Evolutionary conservation across 2,329 filamentous ascomycete species (phyloP), one percentile per base, ranked within the genome.

Genomic region (Penicillium olsonii): DNA sequence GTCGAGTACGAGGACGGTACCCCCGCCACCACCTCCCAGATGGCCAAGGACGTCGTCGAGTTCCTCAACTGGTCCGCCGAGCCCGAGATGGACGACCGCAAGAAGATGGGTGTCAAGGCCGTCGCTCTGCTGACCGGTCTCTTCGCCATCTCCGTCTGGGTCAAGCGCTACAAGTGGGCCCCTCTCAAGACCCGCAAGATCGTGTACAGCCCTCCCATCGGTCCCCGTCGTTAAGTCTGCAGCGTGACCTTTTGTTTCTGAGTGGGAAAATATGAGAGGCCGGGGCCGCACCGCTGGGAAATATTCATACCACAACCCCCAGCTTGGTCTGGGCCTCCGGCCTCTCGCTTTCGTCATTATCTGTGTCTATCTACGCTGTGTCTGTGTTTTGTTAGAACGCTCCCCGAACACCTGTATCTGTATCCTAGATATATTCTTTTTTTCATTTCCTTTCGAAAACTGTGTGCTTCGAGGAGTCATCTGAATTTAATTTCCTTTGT

Each of bases 121-220:
- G 75, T 99, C 64, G 85, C 88, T 61, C 84, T 96, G 61, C 84
- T 85, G 47, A 82, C 87, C 54, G 84, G 87, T 55, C 80, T 99
- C 57, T 88, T 90, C 70, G 90, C 90, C 49, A 68, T 97, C 67
- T 95, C 88, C 74, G 84, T 99, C 66, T 99, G 92, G 91, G 87
- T 97, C 61, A 99, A 99, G 88, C 87, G 92, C 79, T 99, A 99
- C 87, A 99, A 97, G 85, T 99, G 94, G 94, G 83, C 91, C 53
- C 86, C 88, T 68, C 79, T 99, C 75, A 99, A 99, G 87, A 88
- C 91, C 66, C 87, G 94, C 70, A 96, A 97, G 87, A 79, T 97
- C 65, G 81, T 85, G 64, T 96, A 95, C 78, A 88, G 85, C 71
- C 89, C 90, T 57, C 90, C 90, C 5, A 57, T 62, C 24, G 65